Evolutionary conservation across 176 grass and related monocot genomes (phyloP).

Genomic region (Aegilops longissima): DNA sequence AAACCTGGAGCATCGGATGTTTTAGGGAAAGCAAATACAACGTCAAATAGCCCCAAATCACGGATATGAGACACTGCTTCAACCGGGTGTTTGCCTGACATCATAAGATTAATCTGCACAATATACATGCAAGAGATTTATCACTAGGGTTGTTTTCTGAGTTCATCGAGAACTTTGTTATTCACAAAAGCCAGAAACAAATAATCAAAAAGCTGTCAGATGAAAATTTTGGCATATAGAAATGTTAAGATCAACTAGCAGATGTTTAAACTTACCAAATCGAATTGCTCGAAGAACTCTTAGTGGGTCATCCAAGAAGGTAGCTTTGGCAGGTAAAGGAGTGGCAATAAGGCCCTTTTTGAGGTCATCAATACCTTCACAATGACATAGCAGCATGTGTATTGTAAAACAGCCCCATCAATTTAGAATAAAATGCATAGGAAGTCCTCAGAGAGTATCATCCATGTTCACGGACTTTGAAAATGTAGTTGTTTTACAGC

Average conservation of each 20-base stretch:
- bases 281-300: constrained; percentile 97
- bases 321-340: constrained; percentile 80
- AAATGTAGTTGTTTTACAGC: background rate
- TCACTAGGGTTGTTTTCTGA: background rate
- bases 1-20: background rate
- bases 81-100: constrained; percentile 63
- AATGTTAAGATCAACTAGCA: background rate
- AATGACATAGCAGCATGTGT: background rate
- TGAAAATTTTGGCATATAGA: background rate
- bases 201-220: background rate
- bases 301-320: constrained; percentile 90
- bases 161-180: background rate
- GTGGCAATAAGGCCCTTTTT: constrained; percentile 74
- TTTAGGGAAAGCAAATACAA: background rate
- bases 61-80: constrained; percentile 49
- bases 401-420: background rate
- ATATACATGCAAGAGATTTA: constrained; percentile 15
- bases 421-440: constrained; percentile 4
- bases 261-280: constrained; percentile 55
- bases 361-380: constrained; percentile 73
- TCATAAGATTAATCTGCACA: constrained; percentile 88
- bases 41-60: background rate
- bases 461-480: background rate
- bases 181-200: background rate
- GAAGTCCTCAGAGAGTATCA: background rate